Evolutionary conservation across 2,329 filamentous ascomycete species (phyloP).

Genomic region (Aspergillus vadensis): DNA sequence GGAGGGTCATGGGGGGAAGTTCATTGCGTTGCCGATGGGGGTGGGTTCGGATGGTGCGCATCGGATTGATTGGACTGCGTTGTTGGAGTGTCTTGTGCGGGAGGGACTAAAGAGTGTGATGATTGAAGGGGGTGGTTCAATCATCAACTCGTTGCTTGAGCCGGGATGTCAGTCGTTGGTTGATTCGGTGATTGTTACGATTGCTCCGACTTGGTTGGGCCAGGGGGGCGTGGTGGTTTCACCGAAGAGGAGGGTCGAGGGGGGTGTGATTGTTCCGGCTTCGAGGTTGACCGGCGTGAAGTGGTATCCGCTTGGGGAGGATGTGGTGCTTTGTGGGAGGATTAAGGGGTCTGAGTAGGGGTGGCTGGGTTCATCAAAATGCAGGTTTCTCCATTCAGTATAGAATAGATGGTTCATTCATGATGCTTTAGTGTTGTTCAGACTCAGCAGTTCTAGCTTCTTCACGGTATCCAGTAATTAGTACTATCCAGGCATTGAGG

Average conservation of each 20-base stretch:
- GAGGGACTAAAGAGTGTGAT: constrained; percentile 74
- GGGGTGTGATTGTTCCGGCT: constrained; percentile 61
- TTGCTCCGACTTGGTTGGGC: constrained; percentile 85
- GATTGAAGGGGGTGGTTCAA: constrained; percentile 80
- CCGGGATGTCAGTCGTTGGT: constrained; percentile 59
- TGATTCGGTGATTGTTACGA: constrained; percentile 78
- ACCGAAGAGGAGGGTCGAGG: constrained; percentile 58
- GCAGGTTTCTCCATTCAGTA: too few relatives aligned
- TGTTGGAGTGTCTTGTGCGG: constrained; percentile 58
- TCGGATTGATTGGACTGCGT: constrained; percentile 58
- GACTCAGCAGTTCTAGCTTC: too few relatives aligned
- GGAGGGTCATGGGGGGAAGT: constrained; percentile 35
- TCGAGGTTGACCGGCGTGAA: constrained; percentile 59
- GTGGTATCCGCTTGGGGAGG: constrained; percentile 77
- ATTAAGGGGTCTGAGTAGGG: constrained; percentile 31
- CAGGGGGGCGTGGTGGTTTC: constrained; percentile 76
- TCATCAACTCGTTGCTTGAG: constrained; percentile 77
- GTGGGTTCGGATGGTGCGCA: constrained; percentile 17
- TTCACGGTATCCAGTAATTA: too few relatives aligned
- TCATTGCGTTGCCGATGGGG: constrained; percentile 28
- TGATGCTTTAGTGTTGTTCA: too few relatives aligned
- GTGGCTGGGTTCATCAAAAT: not conserved
- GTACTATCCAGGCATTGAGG: too few relatives aligned
- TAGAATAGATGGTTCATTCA: too few relatives aligned
- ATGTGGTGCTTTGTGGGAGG: constrained; percentile 76